Evolutionary conservation across 192 early-diverging fungal genomes (phyloP), one percentile per base, ranked within the genome.

Genomic region (Irineochytrium annulatum): DNA sequence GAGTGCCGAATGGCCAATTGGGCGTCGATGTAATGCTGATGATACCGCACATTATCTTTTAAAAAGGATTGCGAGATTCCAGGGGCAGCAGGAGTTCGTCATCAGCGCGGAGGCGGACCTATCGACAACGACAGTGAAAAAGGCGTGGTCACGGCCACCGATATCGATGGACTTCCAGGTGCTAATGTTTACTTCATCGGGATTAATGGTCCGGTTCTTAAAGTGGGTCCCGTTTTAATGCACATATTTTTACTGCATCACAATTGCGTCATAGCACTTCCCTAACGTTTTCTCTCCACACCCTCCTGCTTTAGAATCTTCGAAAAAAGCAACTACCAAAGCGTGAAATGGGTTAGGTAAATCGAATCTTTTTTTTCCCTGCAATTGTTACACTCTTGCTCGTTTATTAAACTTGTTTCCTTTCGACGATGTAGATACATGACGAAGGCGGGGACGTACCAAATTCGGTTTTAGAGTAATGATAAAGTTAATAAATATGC

Each of bases 281-380:
- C 34, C 19, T 20, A 26, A 5, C 28, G 52, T 54, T 17, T 20
- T 20, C 52, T 19, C 0, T 22, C 3, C 34, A 33, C 27, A 33
- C 19, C 1, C 6, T 48, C 22, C 39, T 1, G 0, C 22, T 26
- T 19, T 28, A 62, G 60, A 39, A 80, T 98, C 27, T 97, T 95
- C 81, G 96, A 98, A 61, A 93, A 93, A 76, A 86, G 87, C 44
- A 90, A 90, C 68, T 98, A 98, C 70, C 86, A 93, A 62, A 89
- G 89, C 69, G 92, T 98, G 43, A 98, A 98, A 77, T 98, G 96
- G 96, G 96, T 98, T 11, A 82, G 96, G 35, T n/a, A n/a, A n/a
- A n/a, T n/a, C n/a, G n/a, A n/a, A n/a, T n/a, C n/a, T n/a, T n/a
- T n/a, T n/a, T n/a, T n/a, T n/a, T n/a, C n/a, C n/a, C n/a, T n/a